phyloP scores from a whole-genome alignment of 2,329 filamentous ascomycete genomes.

The Aspergillus transmontanensis region DNA sequence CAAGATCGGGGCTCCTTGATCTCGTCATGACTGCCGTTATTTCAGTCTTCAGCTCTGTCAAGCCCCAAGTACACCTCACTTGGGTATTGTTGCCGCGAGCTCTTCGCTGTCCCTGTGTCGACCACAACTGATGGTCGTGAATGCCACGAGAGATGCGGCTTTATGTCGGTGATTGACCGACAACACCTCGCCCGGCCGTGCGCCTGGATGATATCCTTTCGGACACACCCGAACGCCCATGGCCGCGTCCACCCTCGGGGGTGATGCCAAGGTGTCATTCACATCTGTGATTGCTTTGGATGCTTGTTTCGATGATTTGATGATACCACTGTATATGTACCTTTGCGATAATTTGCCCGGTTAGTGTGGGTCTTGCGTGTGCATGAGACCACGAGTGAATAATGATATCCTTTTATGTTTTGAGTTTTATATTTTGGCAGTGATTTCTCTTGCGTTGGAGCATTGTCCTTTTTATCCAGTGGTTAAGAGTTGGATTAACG shows the following conservation, averaged over 20 bases:
- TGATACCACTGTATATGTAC: conserved; percentile 4
- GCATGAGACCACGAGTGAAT: not conserved
- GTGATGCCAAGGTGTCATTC: not conserved
- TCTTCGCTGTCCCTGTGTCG: not conserved
- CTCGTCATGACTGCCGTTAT: not conserved
- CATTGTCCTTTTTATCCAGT: not conserved
- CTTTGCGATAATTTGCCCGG: not conserved
- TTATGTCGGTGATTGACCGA: not conserved
- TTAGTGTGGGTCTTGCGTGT: not conserved
- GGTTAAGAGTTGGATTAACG: not conserved
- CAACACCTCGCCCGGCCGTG: not conserved
- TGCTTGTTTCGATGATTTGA: conserved; percentile 5
- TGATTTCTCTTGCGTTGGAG: not conserved
- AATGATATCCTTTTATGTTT: conserved; percentile 1
- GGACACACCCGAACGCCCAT: too few species aligned
- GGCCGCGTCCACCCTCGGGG: not conserved
- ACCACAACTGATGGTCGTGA: not conserved
- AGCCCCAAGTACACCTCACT: not conserved
- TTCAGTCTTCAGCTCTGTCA: not conserved
- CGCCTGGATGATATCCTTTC: not conserved
- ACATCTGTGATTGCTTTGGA: not conserved
- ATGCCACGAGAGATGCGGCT: not conserved
- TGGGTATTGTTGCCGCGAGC: not conserved
- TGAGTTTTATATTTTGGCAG: not conserved
- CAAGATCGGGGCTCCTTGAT: conserved; percentile 11